These are phyloP conservation scores for Starmerella lactis-condensi DNA, from an alignment of 805 yeast genomes.

Conservation along the genomic window DNA sequence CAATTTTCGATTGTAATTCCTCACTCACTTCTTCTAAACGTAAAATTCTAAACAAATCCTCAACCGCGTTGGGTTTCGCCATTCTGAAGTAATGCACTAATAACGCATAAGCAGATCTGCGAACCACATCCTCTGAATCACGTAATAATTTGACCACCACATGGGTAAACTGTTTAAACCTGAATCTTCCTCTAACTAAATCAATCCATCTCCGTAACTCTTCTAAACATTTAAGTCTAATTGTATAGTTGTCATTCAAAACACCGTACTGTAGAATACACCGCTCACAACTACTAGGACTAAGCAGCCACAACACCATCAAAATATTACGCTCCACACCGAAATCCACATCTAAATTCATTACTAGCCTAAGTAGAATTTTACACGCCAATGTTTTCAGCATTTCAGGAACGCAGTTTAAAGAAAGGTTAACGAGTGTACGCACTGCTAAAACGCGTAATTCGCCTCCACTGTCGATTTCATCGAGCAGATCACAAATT, in stretches of 20 bases:
- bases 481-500: no score
- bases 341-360: no score
- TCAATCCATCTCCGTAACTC: conserved; percentile 17
- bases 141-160: conserved; percentile 19
- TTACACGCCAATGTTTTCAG: no score
- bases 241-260: conserved; percentile 12
- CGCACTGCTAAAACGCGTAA: no score
- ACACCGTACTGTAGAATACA: conserved; percentile 21
- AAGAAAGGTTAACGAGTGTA: no score
- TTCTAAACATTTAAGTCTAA: conserved; percentile 16
- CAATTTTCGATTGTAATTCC: not conserved
- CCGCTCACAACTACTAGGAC: conserved; percentile 22
- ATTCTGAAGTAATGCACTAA: conserved; percentile 26
- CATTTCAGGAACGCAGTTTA: no score
- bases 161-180: conserved; percentile 22
- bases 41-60: conserved; percentile 30
- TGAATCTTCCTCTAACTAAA: conserved; percentile 17
- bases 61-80: conserved; percentile 26
- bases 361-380: no score
- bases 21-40: conserved; percentile 17
- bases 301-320: conserved; percentile 27
- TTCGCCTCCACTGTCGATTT: no score
- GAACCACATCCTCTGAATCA: conserved; percentile 17
- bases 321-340: no score
- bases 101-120: conserved; percentile 18